A percentile compares a stretch with the other conserved stretches of the same genome.
phyloP scores from a whole-genome alignment of 2,329 filamentous ascomycete species.

The Neocatenulostroma microsporum region DNA sequence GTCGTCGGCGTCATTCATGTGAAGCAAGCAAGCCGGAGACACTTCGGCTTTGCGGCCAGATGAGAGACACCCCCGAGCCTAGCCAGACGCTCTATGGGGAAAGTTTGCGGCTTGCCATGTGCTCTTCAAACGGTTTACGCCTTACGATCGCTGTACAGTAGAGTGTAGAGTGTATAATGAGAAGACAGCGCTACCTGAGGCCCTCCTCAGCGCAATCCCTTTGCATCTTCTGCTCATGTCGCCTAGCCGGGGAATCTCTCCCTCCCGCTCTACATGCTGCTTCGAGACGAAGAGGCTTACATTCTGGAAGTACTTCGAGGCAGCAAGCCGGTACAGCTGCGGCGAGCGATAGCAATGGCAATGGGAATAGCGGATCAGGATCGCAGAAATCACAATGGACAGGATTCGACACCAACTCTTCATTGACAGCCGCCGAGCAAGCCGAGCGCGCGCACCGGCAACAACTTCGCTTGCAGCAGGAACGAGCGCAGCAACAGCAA shows the following conservation, averaged over 20 bases:
- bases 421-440: slow-evolving; percentile 17
- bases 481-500: slow-evolving; percentile 5
- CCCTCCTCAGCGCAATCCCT: slow-evolving; percentile 24
- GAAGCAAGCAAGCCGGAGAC: too few species aligned
- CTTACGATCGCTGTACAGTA: too few species aligned
- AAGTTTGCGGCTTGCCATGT: too few species aligned
- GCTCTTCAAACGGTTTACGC: too few species aligned
- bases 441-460: slow-evolving; percentile 10
- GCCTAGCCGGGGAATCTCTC: slow-evolving; percentile 16
- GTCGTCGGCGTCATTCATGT: slow-evolving; percentile 1
- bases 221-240: slow-evolving; percentile 29
- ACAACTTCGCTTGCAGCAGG: slow-evolving; percentile 5
- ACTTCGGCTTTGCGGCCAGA: too few species aligned
- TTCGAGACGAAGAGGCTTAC: too few species aligned
- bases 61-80: too few species aligned
- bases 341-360: neutral
- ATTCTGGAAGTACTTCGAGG: too few species aligned
- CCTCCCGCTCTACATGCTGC: too few species aligned
- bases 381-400: neutral
- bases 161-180: too few species aligned
- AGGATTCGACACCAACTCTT: slow-evolving; percentile 17
- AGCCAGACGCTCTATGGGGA: too few species aligned
- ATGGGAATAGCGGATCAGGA: neutral
- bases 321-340: slow-evolving; percentile 8
- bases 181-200: slow-evolving; percentile 23